phyloP scores from a whole-genome alignment of 257 asterid species.

The Nicotiana paniculata region DNA sequence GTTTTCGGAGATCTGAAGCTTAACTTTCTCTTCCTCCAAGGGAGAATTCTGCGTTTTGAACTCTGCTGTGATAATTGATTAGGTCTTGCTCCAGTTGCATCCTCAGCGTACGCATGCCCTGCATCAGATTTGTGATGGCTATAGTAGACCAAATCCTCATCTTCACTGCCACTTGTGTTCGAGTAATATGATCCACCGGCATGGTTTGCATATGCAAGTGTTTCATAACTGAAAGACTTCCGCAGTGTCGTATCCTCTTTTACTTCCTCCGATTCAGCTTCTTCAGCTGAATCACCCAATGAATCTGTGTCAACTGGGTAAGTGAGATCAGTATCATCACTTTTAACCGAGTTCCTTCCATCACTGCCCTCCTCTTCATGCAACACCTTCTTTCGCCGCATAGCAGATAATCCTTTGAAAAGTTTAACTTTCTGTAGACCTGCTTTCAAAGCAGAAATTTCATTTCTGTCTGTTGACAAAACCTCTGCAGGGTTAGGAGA shows the following conservation, averaged over 20 bases:
- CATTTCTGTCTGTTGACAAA: constrained; percentile 34
- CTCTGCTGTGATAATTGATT: constrained; percentile 25
- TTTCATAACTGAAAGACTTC: constrained; percentile 57
- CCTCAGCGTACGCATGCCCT: constrained; percentile 1
- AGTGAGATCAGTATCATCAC: constrained; percentile 35
- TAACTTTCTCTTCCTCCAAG: constrained; percentile 70
- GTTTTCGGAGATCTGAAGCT: constrained; percentile 60
- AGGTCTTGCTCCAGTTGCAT: constrained; percentile 18
- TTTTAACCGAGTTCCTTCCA: constrained; percentile 52
- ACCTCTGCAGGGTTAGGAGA: constrained; percentile 48
- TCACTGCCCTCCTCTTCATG: constrained; percentile 59
- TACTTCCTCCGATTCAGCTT: constrained; percentile 26
- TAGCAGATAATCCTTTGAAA: constrained; percentile 36
- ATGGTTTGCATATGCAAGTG: constrained; percentile 58
- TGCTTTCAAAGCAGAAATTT: constrained; percentile 22
- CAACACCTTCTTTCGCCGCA: constrained; percentile 33
- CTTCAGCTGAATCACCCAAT: constrained; percentile 29
- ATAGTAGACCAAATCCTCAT: constrained; percentile 59
- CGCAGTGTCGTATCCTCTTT: constrained; percentile 17
- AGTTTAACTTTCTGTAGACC: constrained; percentile 40
- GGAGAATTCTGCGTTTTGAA: constrained; percentile 50
- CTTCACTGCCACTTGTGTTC: constrained; percentile 49
- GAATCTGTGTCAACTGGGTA: constrained; percentile 48
- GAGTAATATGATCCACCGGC: constrained; percentile 38
- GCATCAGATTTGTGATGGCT: constrained; percentile 27